phyloP scores from a whole-genome alignment of 352 stramenopile genomes.

The Aphanomyces euteiches region DNA sequence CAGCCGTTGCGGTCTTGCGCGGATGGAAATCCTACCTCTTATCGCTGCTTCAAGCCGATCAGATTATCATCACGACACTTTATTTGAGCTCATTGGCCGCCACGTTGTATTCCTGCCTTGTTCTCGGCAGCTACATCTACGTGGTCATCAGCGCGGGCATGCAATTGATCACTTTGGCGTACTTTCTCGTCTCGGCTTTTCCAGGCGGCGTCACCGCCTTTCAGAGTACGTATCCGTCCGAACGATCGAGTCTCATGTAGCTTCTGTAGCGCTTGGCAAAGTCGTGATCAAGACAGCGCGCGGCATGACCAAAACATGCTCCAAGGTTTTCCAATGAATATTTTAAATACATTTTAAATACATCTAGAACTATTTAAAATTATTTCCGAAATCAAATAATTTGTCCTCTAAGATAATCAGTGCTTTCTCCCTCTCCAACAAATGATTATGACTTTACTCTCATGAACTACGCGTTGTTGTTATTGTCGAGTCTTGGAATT shows the following conservation, averaged over 20 bases:
- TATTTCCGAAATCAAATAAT: not conserved
- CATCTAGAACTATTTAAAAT: constrained; percentile 4
- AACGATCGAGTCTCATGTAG: not conserved
- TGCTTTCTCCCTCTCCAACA: no score
- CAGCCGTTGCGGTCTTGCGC: constrained; percentile 72
- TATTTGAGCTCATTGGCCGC: constrained; percentile 70
- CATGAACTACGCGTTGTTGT: no score
- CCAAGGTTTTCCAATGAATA: constrained; percentile 20
- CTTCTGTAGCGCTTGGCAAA: constrained; percentile 18
- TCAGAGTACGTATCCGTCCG: constrained; percentile 10
- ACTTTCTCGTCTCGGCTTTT: constrained; percentile 28
- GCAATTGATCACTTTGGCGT: constrained; percentile 36
- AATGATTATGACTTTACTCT: no score
- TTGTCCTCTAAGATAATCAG: no score
- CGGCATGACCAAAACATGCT: constrained; percentile 14
- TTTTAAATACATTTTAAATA: not conserved
- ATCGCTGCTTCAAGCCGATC: constrained; percentile 58
- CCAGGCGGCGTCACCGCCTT: constrained; percentile 25
- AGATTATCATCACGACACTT: constrained; percentile 55
- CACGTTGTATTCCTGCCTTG: constrained; percentile 77
- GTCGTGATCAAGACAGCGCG: constrained; percentile 21
- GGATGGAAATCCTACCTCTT: constrained; percentile 53
- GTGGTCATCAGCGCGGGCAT: constrained; percentile 72
- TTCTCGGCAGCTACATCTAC: constrained; percentile 77
- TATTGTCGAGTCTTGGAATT: no score